These are phyloP conservation scores for Colletotrichum orbiculare DNA, from an alignment of 2,329 filamentous ascomycete species.

Conservation along the genomic window DNA sequence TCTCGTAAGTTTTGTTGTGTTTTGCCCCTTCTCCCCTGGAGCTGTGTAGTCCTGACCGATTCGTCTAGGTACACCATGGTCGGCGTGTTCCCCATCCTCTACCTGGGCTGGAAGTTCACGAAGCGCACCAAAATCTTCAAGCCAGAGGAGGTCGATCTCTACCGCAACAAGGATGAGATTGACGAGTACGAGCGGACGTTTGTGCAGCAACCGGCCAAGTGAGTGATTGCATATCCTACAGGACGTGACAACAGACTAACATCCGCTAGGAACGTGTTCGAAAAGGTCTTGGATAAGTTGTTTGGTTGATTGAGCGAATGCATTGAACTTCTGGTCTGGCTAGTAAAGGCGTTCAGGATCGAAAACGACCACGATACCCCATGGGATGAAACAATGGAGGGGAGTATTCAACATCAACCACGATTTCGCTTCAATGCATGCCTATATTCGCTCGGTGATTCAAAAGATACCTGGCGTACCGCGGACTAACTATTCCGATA, in stretches of 20 bases:
- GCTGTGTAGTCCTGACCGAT: neutral
- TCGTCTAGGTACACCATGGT: conserved; percentile 72
- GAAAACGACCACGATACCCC: conserved; percentile 1
- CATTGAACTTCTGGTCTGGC: neutral
- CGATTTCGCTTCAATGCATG: too few species aligned
- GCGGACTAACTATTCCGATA: too few species aligned
- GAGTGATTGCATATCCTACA: conserved; percentile 39
- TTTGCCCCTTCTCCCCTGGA: neutral
- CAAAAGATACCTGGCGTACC: too few species aligned
- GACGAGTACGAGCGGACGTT: conserved; percentile 75
- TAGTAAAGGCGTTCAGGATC: neutral
- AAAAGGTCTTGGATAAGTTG: conserved; percentile 24
- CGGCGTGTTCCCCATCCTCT: conserved; percentile 75
- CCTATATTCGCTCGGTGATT: too few species aligned
- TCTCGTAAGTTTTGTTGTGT: conserved; percentile 62
- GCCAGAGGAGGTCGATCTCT: conserved; percentile 71
- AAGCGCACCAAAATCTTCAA: conserved; percentile 70
- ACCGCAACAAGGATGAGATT: conserved; percentile 71
- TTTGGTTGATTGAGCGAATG: conserved; percentile 3
- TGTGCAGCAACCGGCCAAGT: conserved; percentile 64
- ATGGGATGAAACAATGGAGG: conserved; percentile 5
- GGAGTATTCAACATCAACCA: neutral
- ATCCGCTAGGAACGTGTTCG: conserved; percentile 12
- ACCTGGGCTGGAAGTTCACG: conserved; percentile 76
- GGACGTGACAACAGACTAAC: neutral